Percentiles rank a stretch among this genome's conserved stretches.
Evolutionary conservation across 768 basidiomycete genomes (phyloP).

Genomic region (Mrakia gelida): DNA sequence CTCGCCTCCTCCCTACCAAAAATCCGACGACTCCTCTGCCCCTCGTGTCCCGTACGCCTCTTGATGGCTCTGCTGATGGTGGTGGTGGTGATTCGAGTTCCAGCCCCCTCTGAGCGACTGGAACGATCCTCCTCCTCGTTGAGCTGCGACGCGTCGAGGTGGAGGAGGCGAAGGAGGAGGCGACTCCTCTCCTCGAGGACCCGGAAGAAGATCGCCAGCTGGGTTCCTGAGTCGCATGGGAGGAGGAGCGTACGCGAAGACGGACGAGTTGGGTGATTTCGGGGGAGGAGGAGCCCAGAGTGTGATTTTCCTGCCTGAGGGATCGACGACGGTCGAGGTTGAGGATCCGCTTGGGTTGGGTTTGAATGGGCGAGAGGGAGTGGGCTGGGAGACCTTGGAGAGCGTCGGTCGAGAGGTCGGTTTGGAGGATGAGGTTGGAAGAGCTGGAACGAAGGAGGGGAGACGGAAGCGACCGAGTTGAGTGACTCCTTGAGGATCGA

Average conservation of each 20-base stretch:
- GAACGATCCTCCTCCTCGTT: no score
- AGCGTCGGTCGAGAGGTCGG: neutral
- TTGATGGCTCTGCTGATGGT: neutral
- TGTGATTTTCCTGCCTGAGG: neutral
- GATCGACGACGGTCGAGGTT: neutral
- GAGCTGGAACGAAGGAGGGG: neutral
- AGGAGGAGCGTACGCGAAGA: neutral
- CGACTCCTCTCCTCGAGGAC: no score
- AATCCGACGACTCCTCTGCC: neutral
- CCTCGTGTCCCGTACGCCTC: no score
- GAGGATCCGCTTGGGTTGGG: neutral
- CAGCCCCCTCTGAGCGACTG: neutral
- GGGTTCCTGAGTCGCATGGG: neutral
- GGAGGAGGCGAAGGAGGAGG: no score
- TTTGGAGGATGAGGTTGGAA: neutral
- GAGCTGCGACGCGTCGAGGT: no score
- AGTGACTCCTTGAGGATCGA: neutral
- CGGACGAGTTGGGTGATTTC: neutral
- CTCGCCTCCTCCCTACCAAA: neutral
- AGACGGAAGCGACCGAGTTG: neutral
- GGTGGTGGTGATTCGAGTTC: neutral
- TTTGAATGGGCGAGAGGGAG: neutral
- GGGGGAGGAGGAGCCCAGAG: neutral
- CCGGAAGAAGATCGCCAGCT: neutral
- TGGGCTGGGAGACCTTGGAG: neutral